phyloP scores from a whole-genome alignment of 352 stramenopile species.

The Peronospora farinosa region DNA sequence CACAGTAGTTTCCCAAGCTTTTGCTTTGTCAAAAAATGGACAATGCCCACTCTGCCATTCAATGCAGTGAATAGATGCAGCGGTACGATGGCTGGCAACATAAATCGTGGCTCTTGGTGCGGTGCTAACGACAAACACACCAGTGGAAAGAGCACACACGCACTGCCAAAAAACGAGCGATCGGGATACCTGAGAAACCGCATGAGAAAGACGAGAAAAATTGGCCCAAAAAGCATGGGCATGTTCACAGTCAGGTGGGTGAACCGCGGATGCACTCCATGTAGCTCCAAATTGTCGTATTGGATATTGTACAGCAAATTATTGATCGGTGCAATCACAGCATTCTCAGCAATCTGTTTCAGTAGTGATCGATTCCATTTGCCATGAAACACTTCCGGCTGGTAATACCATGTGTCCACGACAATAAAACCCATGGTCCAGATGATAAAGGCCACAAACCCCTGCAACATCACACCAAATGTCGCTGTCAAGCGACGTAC shows the following conservation, averaged over 20 bases:
- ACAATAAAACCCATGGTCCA: slow-evolving; percentile 31
- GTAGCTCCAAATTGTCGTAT: slow-evolving; percentile 82
- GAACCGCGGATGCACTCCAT: slow-evolving; percentile 86
- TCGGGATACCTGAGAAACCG: slow-evolving; percentile 19
- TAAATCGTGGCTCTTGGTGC: slow-evolving; percentile 91
- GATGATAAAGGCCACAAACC: slow-evolving; percentile 39
- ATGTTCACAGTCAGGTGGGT: slow-evolving; percentile 89
- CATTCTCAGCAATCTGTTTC: slow-evolving; percentile 12
- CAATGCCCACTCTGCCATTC: slow-evolving; percentile 11
- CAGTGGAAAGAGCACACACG: slow-evolving; percentile 65
- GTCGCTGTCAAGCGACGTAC: slow-evolving; percentile 22
- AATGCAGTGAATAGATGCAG: slow-evolving; percentile 58
- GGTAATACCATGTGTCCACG: slow-evolving; percentile 63
- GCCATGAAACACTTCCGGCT: slow-evolving; percentile 17
- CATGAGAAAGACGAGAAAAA: slow-evolving; percentile 58
- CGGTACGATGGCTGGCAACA: slow-evolving; percentile 83
- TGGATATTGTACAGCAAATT: slow-evolving; percentile 91
- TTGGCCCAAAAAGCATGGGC: slow-evolving; percentile 88
- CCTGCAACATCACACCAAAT: slow-evolving; percentile 33
- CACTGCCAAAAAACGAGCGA: slow-evolving; percentile 24
- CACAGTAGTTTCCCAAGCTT: slow-evolving; percentile 29
- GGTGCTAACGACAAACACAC: slow-evolving; percentile 85
- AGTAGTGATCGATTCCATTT: slow-evolving; percentile 5
- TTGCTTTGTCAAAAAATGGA: slow-evolving; percentile 19
- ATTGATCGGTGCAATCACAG: slow-evolving; percentile 72